A percentile compares a stretch with the other conserved stretches of the same genome.
Evolutionary conservation across 768 basidiomycete genomes (phyloP).

Genomic region (Suillus americanus): DNA sequence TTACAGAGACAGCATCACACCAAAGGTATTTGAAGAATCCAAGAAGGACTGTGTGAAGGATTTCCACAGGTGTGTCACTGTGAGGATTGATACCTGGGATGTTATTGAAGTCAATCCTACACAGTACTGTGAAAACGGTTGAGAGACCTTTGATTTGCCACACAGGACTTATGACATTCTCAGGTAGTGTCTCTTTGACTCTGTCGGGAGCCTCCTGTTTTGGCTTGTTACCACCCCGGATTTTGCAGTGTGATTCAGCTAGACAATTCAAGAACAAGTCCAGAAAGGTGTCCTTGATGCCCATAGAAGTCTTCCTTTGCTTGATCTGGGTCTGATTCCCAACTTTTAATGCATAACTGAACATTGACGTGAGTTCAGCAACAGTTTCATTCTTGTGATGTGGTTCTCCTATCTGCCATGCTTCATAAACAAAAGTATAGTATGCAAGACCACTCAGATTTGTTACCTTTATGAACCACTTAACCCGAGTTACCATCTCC

Average conservation of each 20-base stretch:
- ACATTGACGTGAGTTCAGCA: slow-evolving; percentile 2
- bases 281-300: slow-evolving; percentile 15
- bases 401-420: background rate
- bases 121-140: background rate
- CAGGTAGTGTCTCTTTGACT: background rate
- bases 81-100: slow-evolving; percentile 19
- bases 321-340: background rate
- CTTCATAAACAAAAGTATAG: too few relatives aligned
- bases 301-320: slow-evolving; percentile 1
- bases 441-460: too few relatives aligned
- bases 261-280: slow-evolving; percentile 8
- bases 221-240: slow-evolving; percentile 6
- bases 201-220: slow-evolving; percentile 1
- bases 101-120: background rate
- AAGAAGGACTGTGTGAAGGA: slow-evolving; percentile 22
- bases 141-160: slow-evolving; percentile 10
- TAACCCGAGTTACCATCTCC: too few relatives aligned
- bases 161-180: slow-evolving; percentile 13
- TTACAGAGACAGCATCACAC: slow-evolving; percentile 12
- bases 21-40: slow-evolving; percentile 25
- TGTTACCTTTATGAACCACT: too few relatives aligned
- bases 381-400: background rate
- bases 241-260: background rate
- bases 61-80: slow-evolving; percentile 21
- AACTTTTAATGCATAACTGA: background rate